Percentiles rank a stretch among this genome's conserved stretches.
phyloP scores from a whole-genome alignment of 2,329 filamentous ascomycete genomes.

The Hypoxylon sp. region DNA sequence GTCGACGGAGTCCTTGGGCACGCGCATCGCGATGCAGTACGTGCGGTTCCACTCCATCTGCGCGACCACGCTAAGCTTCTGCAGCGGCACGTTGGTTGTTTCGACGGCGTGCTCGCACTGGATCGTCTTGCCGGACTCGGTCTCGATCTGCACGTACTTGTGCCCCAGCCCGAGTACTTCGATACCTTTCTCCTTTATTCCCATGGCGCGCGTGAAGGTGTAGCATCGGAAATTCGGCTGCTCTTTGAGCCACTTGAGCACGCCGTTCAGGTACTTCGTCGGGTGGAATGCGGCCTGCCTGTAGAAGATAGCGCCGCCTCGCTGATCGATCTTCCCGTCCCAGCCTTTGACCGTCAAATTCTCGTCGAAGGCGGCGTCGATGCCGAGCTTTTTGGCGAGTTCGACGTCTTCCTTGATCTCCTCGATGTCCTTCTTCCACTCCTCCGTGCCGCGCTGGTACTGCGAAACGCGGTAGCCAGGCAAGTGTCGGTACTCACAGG shows the following conservation, averaged over 20 bases:
- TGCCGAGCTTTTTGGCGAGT: slow-evolving; percentile 58
- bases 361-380: slow-evolving; percentile 58
- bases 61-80: slow-evolving; percentile 65
- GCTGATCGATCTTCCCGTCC: slow-evolving; percentile 63
- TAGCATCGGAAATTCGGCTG: slow-evolving; percentile 67
- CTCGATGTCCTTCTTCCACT: slow-evolving; percentile 61
- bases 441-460: slow-evolving; percentile 56
- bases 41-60: slow-evolving; percentile 67
- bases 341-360: slow-evolving; percentile 64
- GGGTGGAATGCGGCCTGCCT: slow-evolving; percentile 68
- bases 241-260: slow-evolving; percentile 63
- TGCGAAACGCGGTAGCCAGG: slow-evolving; percentile 65
- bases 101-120: slow-evolving; percentile 63
- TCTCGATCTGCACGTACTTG: slow-evolving; percentile 61
- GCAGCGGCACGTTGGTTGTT: slow-evolving; percentile 67
- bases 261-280: slow-evolving; percentile 65
- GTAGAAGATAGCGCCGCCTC: slow-evolving; percentile 61
- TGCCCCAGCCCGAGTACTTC: slow-evolving; percentile 59
- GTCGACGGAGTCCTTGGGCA: slow-evolving; percentile 64
- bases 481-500: slow-evolving; percentile 67
- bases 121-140: slow-evolving; percentile 60
- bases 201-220: slow-evolving; percentile 62
- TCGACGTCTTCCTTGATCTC: slow-evolving; percentile 60
- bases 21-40: slow-evolving; percentile 67
- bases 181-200: slow-evolving; percentile 62